Percentiles rank a stretch among this genome's conserved stretches.
phyloP scores from a whole-genome alignment of 345 rosid genomes.

The Eucalyptus grandis region DNA sequence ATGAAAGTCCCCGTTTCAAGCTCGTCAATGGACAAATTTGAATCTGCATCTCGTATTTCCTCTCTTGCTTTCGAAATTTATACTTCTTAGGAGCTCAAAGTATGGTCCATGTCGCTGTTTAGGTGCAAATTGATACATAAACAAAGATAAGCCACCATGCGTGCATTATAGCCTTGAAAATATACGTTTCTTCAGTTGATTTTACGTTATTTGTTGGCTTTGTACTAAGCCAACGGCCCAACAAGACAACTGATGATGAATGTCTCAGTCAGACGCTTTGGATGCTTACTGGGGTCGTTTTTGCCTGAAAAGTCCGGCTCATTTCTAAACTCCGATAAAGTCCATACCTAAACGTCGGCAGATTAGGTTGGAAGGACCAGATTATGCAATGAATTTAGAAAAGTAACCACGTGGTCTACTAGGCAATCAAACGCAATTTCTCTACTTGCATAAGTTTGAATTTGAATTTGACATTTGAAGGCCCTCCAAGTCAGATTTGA shows the following conservation, averaged over 20 bases:
- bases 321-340: background rate
- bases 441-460: background rate
- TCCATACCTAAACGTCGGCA: background rate
- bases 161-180: background rate
- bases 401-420: background rate
- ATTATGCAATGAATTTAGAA: background rate
- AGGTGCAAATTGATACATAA: background rate
- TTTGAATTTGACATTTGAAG: background rate
- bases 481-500: background rate
- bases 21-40: background rate
- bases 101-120: background rate
- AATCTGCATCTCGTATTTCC: background rate
- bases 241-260: background rate
- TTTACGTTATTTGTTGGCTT: background rate
- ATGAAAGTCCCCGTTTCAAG: slow-evolving; percentile 6
- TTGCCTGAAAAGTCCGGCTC: background rate
- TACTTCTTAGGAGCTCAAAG: background rate
- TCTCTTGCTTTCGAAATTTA: background rate
- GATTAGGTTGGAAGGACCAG: background rate
- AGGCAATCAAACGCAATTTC: background rate
- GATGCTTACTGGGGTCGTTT: background rate
- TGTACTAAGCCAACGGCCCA: background rate
- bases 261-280: background rate
- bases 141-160: background rate
- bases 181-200: background rate